Evolutionary conservation across 805 yeast genomes (phyloP).

Genomic region (Cyberlindnera lachancei): DNA sequence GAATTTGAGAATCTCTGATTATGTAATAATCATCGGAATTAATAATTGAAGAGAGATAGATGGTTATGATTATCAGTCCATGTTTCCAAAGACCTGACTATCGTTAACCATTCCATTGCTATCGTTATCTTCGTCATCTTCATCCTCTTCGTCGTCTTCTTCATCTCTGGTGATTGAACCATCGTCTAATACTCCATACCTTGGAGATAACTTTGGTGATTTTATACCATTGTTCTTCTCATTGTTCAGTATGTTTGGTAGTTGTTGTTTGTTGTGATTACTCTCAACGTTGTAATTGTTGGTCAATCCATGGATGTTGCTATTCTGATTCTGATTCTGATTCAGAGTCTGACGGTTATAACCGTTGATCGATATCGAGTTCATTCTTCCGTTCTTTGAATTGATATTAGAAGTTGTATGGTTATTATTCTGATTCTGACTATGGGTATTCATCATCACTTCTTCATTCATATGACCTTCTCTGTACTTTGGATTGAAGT

Average conservation of each 20-base stretch:
- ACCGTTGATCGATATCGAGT: slow-evolving; percentile 1
- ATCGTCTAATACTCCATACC: not conserved
- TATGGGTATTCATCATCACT: no score
- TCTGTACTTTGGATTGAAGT: slow-evolving; percentile 10
- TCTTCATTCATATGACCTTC: slow-evolving; percentile 6
- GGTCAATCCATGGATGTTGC: no score
- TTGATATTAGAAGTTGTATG: slow-evolving; percentile 3
- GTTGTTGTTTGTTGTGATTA: no score
- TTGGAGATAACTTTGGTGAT: slow-evolving; percentile 1
- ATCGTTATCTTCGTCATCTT: slow-evolving; percentile 25
- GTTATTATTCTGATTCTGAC: no score
- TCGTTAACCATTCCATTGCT: slow-evolving; percentile 14
- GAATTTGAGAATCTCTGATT: no score
- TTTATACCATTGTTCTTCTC: no score
- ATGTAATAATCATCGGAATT: not conserved
- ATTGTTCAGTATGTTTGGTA: no score
- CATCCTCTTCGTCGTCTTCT: slow-evolving; percentile 3
- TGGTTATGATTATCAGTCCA: slow-evolving; percentile 21
- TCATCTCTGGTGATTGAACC: slow-evolving; percentile 4
- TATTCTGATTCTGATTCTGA: no score
- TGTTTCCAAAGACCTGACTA: slow-evolving; percentile 30
- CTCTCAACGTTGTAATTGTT: no score
- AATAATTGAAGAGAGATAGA: not conserved
- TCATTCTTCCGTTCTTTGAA: slow-evolving; percentile 6
- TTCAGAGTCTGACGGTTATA: no score